Conservation (phyloP, 768 basidiomycete genomes). For the Russula compacta region DNA sequence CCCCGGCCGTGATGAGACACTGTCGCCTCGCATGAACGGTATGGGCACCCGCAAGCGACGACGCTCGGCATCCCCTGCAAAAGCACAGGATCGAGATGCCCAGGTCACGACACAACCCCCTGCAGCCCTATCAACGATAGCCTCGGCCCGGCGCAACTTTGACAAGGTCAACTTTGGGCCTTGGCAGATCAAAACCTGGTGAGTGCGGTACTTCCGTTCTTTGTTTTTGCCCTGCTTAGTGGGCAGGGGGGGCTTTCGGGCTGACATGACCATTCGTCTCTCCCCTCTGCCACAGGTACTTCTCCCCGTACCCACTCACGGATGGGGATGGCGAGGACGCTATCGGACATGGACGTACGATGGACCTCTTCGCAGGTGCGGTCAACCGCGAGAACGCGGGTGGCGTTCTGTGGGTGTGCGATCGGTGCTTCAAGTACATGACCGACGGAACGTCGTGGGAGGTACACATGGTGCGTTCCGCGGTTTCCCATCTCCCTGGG, state of each 20-base stretch:
- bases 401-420: conserved; percentile 71
- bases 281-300: conserved; percentile 54
- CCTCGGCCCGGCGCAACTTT: conserved; percentile 61
- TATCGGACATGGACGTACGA: conserved; percentile 51
- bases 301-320: conserved; percentile 80
- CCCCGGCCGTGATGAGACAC: not conserved
- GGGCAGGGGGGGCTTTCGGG: not conserved
- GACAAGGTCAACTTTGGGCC: conserved; percentile 79
- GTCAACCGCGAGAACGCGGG: conserved; percentile 40
- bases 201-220: conserved; percentile 24
- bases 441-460: conserved; percentile 62
- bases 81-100: not conserved
- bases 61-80: conserved; percentile 6
- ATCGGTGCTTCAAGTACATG: conserved; percentile 97
- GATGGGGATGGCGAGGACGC: conserved; percentile 56
- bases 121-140: conserved; percentile 1
- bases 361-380: conserved; percentile 61
- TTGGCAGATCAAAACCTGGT: conserved; percentile 89
- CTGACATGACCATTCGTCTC: not conserved
- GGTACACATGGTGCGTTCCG: conserved; percentile 47
- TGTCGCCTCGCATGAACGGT: conserved; percentile 20
- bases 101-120: conserved; percentile 1
- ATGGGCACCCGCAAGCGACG: conserved; percentile 24
- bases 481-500: not conserved
- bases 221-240: not conserved